Percentiles rank a stretch among this genome's conserved stretches.
These are phyloP conservation scores for Xerocomus potaroensis DNA, from an alignment of 768 basidiomycete genomes.

Conservation along the genomic window DNA sequence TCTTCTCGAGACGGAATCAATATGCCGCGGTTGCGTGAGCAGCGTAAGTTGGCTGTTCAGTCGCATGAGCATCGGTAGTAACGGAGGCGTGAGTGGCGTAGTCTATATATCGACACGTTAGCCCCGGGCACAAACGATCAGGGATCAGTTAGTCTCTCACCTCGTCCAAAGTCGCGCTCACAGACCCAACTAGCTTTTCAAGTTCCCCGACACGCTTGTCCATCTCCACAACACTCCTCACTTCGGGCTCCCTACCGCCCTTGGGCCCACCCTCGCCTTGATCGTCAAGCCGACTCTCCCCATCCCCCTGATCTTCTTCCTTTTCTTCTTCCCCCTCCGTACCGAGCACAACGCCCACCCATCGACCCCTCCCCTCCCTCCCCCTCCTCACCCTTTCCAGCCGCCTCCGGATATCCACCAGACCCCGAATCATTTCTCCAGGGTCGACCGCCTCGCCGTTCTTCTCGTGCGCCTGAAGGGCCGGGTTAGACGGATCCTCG, in stretches of 20 bases:
- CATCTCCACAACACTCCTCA: conserved; percentile 61
- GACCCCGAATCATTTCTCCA: conserved; percentile 68
- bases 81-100: conserved; percentile 69
- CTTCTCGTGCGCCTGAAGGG: conserved; percentile 54
- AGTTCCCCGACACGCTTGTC: conserved; percentile 82
- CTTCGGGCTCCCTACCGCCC: conserved; percentile 28
- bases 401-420: conserved; percentile 69
- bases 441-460: conserved; percentile 54
- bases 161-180: conserved; percentile 77
- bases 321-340: not conserved
- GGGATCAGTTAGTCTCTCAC: conserved; percentile 47
- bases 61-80: conserved; percentile 77
- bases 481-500: conserved; percentile 74
- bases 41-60: conserved; percentile 83
- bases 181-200: conserved; percentile 79
- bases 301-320: not conserved
- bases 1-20: conserved; percentile 91
- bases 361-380: conserved; percentile 59
- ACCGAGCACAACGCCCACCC: conserved; percentile 56
- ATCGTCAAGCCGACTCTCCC: not conserved
- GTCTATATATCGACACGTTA: conserved; percentile 40
- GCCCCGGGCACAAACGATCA: too few species aligned
- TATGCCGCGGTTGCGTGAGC: conserved; percentile 91
- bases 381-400: conserved; percentile 63
- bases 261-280: conserved; percentile 6